Conservation (phyloP, 148 eudicot genomes). For the Salicornia ramosissima region DNA sequence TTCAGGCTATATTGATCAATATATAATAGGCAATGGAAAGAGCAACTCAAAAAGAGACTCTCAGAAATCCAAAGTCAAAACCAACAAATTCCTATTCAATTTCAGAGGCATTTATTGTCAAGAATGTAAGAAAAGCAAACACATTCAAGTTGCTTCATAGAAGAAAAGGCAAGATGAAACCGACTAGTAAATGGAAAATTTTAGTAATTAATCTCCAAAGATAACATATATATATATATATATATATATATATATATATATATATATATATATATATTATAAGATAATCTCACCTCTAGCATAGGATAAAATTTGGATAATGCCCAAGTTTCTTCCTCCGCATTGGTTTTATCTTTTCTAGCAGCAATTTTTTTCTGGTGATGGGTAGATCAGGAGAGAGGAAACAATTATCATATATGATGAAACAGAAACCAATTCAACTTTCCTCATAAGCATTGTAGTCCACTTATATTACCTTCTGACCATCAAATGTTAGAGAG, state of each 20-base stretch:
- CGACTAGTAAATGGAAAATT: neutral
- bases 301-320: conserved; percentile 85
- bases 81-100: no score
- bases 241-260: no score
- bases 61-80: neutral
- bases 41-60: no score
- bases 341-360: conserved; percentile 66
- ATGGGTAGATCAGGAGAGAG: conserved; percentile 18
- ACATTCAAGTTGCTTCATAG: neutral
- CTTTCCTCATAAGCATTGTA: conserved; percentile 9
- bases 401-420: conserved; percentile 13
- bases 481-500: conserved; percentile 87
- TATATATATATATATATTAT: no score
- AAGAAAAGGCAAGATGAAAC: conserved; percentile 3
- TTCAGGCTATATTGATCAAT: no score
- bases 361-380: conserved; percentile 66
- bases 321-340: conserved; percentile 91
- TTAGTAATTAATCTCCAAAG: conserved; percentile 3
- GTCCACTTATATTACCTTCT: conserved; percentile 46
- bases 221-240: neutral
- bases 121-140: neutral
- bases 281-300: conserved; percentile 59
- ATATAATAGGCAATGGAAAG: no score
- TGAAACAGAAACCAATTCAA: neutral
- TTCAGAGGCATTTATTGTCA: no score